A percentile compares a stretch with the other conserved stretches of the same genome.
Evolutionary conservation across 129 eudicot genomes (phyloP).

Genomic region (Gnaphalium uliginosum): DNA sequence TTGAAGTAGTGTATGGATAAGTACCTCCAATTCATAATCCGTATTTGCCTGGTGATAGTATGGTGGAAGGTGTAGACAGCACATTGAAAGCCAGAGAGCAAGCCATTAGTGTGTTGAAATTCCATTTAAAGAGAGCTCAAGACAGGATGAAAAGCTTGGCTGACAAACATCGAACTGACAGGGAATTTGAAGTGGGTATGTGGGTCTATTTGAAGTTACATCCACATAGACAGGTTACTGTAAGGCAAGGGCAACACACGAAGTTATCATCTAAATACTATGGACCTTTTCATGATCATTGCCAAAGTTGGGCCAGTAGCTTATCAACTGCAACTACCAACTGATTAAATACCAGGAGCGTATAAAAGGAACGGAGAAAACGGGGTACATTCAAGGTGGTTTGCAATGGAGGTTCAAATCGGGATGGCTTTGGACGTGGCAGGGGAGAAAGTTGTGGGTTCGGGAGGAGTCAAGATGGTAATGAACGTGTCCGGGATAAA

Average conservation of each 20-base stretch:
- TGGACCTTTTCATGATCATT: neutral
- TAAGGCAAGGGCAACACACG: neutral
- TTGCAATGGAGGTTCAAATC: too few species aligned
- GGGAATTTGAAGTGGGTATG: neutral
- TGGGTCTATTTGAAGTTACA: slow-evolving; percentile 20
- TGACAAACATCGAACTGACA: slow-evolving; percentile 4
- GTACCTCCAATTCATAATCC: neutral
- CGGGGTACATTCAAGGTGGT: too few species aligned
- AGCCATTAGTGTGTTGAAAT: too few species aligned
- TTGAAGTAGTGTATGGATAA: neutral
- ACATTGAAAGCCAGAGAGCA: neutral
- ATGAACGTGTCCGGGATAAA: too few species aligned
- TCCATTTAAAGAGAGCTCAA: neutral
- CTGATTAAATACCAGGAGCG: too few species aligned
- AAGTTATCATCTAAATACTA: slow-evolving; percentile 5
- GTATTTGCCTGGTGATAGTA: neutral
- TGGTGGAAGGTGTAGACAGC: neutral
- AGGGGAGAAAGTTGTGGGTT: too few species aligned
- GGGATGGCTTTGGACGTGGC: too few species aligned
- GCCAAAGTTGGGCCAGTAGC: too few species aligned
- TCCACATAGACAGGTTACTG: neutral
- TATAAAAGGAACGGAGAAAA: too few species aligned
- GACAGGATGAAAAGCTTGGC: slow-evolving; percentile 10
- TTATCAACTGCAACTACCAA: too few species aligned
- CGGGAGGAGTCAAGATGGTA: too few species aligned